These are phyloP conservation scores for Thymus quinquecostatus DNA, from an alignment of 257 asterid species.

Conservation along the genomic window DNA sequence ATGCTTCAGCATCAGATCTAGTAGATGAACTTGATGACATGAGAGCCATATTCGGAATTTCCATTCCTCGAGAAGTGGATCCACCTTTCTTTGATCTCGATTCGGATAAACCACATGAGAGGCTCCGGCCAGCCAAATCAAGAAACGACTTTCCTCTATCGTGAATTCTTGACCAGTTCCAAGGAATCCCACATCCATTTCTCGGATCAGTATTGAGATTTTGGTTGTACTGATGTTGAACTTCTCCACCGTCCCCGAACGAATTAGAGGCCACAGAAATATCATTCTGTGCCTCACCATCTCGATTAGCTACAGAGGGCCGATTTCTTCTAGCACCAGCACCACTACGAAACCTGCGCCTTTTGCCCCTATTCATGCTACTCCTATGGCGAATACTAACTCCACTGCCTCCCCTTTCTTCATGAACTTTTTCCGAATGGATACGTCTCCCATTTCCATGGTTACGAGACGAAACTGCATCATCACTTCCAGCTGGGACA, in stretches of 20 bases:
- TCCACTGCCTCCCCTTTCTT: constrained; percentile 37
- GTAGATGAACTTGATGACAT: constrained; percentile 74
- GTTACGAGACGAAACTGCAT: constrained; percentile 56
- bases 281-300: constrained; percentile 61
- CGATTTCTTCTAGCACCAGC: constrained; percentile 70
- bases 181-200: constrained; percentile 93
- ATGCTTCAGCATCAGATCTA: constrained; percentile 72
- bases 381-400: constrained; percentile 39
- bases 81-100: constrained; percentile 59
- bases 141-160: constrained; percentile 83
- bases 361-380: constrained; percentile 55
- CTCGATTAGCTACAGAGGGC: constrained; percentile 51
- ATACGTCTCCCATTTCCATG: constrained; percentile 42
- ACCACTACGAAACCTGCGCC: constrained; percentile 79
- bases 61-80: constrained; percentile 28
- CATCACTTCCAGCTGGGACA: constrained; percentile 59
- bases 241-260: constrained; percentile 54
- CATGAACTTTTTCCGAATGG: constrained; percentile 39
- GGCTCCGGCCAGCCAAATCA: constrained; percentile 89
- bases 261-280: constrained; percentile 93
- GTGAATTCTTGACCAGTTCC: constrained; percentile 95
- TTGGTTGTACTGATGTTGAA: constrained; percentile 47
- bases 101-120: constrained; percentile 92
- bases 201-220: constrained; percentile 51
- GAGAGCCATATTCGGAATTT: constrained; percentile 51